A percentile compares a stretch with the other conserved stretches of the same genome.
phyloP scores from a whole-genome alignment of 192 early-diverging fungal species.

The Podila epigama region DNA sequence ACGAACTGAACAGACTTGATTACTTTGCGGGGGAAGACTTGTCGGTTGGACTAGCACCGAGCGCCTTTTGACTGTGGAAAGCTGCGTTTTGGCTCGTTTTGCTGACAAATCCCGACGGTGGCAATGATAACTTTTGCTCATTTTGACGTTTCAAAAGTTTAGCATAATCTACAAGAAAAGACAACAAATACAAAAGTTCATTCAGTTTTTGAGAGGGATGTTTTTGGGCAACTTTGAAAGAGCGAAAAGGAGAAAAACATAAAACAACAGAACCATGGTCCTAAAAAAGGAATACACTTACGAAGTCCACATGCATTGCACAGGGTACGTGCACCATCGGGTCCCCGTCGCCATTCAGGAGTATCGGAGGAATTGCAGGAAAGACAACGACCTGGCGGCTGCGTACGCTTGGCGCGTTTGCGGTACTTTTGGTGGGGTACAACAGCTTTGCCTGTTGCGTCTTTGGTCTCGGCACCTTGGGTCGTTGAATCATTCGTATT shows the following conservation, averaged over 20 bases:
- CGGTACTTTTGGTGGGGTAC: conserved; percentile 32
- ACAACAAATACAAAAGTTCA: background rate
- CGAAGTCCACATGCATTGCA: conserved; percentile 96
- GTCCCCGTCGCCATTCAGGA: conserved; percentile 95
- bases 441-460: conserved; percentile 4
- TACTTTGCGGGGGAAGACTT: too few species aligned
- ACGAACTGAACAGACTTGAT: too few species aligned
- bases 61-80: too few species aligned
- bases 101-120: too few species aligned
- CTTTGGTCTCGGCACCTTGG: background rate
- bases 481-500: background rate
- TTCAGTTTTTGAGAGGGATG: background rate
- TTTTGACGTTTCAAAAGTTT: conserved; percentile 36
- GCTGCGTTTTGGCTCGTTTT: too few species aligned
- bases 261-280: background rate
- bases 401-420: conserved; percentile 57
- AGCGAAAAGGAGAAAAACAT: background rate
- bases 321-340: conserved; percentile 87
- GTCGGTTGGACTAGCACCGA: too few species aligned
- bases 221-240: background rate
- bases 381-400: conserved; percentile 72
- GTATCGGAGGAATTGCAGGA: conserved; percentile 88
- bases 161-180: conserved; percentile 20
- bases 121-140: too few species aligned
- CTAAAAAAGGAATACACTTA: conserved; percentile 51